These are phyloP conservation scores for Vicia faba DNA, from an alignment of 306 rosid species.

Conservation along the genomic window DNA sequence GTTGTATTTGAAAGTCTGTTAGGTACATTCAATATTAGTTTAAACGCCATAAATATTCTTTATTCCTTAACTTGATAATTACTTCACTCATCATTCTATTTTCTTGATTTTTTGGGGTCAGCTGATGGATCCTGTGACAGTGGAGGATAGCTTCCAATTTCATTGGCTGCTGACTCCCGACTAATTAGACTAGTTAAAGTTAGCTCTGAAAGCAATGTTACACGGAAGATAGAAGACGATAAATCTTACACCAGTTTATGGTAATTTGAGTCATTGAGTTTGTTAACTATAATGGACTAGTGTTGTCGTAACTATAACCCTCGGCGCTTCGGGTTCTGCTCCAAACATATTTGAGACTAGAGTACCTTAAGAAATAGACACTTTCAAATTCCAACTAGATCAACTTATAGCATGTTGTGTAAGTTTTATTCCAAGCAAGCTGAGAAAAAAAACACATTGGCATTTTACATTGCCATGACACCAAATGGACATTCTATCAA, in stretches of 20 bases:
- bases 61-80: slow-evolving; percentile 1
- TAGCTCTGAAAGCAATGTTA: slow-evolving; percentile 29
- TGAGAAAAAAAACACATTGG: not conserved
- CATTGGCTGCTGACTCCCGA: slow-evolving; percentile 14
- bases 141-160: slow-evolving; percentile 31
- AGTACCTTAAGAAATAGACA: not conserved
- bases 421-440: not conserved
- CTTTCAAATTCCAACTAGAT: not conserved
- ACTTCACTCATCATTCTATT: not conserved
- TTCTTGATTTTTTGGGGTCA: slow-evolving; percentile 4
- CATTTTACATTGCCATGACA: not conserved
- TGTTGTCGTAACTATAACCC: not conserved
- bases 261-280: slow-evolving; percentile 18
- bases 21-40: not conserved
- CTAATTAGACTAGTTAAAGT: slow-evolving; percentile 10
- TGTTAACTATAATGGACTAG: slow-evolving; percentile 1
- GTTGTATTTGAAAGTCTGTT: not conserved
- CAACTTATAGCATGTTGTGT: not conserved
- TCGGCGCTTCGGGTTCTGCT: not conserved
- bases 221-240: not conserved
- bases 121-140: slow-evolving; percentile 14
- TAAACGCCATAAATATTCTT: slow-evolving; percentile 3
- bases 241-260: slow-evolving; percentile 16
- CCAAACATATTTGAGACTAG: not conserved
- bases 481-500: not conserved